Evolutionary conservation across 1,284 basidiomycete species (phyloP).

Genomic region (Spongiforma sp.): DNA sequence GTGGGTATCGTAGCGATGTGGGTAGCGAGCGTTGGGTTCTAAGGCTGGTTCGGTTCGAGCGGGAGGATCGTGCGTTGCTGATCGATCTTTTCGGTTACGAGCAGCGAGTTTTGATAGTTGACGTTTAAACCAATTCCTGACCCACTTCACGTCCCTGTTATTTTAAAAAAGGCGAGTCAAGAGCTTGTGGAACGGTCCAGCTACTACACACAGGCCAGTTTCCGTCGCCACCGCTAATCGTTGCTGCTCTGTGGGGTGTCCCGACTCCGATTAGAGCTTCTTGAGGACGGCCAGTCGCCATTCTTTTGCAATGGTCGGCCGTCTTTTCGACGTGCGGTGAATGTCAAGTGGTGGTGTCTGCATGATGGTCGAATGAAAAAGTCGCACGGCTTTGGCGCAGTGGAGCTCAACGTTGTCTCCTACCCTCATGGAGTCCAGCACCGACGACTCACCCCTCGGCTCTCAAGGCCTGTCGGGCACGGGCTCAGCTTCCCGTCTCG

Average conservation of each 20-base stretch:
- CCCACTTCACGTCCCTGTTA: conserved; percentile 34
- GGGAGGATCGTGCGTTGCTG: background rate
- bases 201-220: conserved; percentile 36
- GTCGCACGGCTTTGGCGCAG: conserved; percentile 24
- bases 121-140: conserved; percentile 37
- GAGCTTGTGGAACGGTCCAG: conserved; percentile 7
- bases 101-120: conserved; percentile 30
- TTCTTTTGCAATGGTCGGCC: conserved; percentile 26
- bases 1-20: conserved; percentile 7
- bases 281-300: conserved; percentile 39
- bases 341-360: too few relatives aligned
- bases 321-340: conserved; percentile 8
- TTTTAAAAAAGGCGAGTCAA: conserved; percentile 4
- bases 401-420: background rate
- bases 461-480: conserved; percentile 13
- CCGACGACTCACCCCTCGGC: conserved; percentile 12
- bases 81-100: conserved; percentile 14
- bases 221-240: conserved; percentile 27
- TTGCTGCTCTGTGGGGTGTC: conserved; percentile 30
- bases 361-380: conserved; percentile 12
- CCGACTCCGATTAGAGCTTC: conserved; percentile 26
- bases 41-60: background rate
- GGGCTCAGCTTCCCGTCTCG: conserved; percentile 54
- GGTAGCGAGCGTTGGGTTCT: background rate
- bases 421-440: conserved; percentile 13